Evolutionary conservation across 331 rosid genomes (phyloP), one percentile per base, ranked within the genome.

Genomic region (Erythrophleum ivorense): DNA sequence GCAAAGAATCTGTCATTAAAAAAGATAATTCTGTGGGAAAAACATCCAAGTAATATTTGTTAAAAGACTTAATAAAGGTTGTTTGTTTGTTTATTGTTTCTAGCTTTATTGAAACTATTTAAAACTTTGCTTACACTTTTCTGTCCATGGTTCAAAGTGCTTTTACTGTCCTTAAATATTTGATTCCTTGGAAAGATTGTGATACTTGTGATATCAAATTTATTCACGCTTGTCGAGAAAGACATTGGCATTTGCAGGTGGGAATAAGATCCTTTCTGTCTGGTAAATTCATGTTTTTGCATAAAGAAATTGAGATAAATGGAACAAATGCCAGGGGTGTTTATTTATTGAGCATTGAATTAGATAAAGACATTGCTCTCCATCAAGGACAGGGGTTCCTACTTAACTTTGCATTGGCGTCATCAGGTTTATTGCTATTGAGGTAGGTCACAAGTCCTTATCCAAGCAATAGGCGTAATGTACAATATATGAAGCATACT

Each of bases 201-300:
- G 7, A 50, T 15, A 72, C 53, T 12, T 9, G 72, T 33, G 63
- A 24, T 14, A 16, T 71, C 64, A 46, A 1, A 80, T 46, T 55
- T 46, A 18, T 49, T 58, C 48, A 58, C 71, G 2, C 71, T 34
- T 58, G 46, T 49, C n/a, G 38, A 72, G 74, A 63, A 73, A 29
- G 76, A 38, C 68, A 50, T 52, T 50, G 46, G 71, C 15, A 54
- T 21, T 67, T 21, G 82, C 59, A 41, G 52, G 58, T 49, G 41
- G 74, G 62, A 63, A 52, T 64, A 21, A 3, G 62, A 64, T 73
- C 79, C 67, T 40, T 38, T 73, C 38, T 80, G 57, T 49, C 63
- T 50, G 58, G 4, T 80, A 48, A 80, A 52, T 24, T 24, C 29
- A 24, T 1, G 29, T 24, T 24, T 24, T 24, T 24, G 29, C 29